Evolutionary conservation across 345 rosid species (phyloP), one percentile per base, ranked within the genome.

Genomic region (Jatropha curcas): DNA sequence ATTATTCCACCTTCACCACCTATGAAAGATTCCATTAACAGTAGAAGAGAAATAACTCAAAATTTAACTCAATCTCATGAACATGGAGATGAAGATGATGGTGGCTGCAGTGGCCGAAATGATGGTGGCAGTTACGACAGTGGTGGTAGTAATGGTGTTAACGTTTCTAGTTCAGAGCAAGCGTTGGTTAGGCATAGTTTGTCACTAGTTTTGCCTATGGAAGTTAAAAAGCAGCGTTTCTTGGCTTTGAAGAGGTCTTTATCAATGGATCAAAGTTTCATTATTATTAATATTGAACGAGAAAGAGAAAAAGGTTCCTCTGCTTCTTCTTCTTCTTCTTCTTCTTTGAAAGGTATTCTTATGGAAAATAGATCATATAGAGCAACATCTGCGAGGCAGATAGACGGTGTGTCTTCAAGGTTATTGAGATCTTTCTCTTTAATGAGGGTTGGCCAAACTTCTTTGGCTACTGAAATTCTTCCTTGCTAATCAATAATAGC

Each of bases 341-440:
- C 63, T 20, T 45, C 67, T n/a, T 35, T 37, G 41, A 75, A 53
- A 14, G 51, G 10, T 16, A 28, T 53, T 31, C 19, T 71, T 4
- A 46, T 25, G 59, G 51, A 55, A 50, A 73, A 75, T 41, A 65
- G 67, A 72, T 63, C n/a, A n/a, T n/a, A n/a, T n/a, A n/a, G n/a
- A n/a, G n/a, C n/a, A n/a, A n/a, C n/a, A n/a, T n/a, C 80, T 1
- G 68, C 55, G 63, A 81, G 70, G 67, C 77, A 76, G n/a, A 45
- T 81, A 19, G 84, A 84, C 73, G 55, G 65, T 22, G 60, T 79
- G 76, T 73, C 83, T 28, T 71, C 83, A 14, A 74, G 73, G 68
- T 57, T 78, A 41, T 46, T 76, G 71, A 75, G 84, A 67, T 77
- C 86, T 28, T 79, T 84, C 72, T 79, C 73, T 2, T 84, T 78